Base-by-base conservation (phyloP, 2,329 filamentous ascomycete species). In the Paecilomyces dactylethromorphus region DNA sequence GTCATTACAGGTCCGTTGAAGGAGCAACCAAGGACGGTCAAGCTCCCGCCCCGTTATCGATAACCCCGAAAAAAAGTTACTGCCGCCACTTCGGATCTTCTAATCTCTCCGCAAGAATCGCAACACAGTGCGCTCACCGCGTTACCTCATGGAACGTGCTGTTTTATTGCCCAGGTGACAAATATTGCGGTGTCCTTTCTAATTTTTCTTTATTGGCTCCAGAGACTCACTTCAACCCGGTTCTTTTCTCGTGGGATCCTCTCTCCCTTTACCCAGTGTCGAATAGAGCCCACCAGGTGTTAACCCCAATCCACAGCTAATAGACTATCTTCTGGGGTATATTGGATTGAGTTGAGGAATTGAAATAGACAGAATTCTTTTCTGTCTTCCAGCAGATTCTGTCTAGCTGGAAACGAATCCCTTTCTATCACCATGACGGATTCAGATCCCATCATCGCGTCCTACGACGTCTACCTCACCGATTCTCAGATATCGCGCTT, bases 391-490 rank as follows among this genome's bases (percentile, higher is more conserved):
- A 13, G 11, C 11, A 52, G 11, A 29, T 10, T 24, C 22, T 24
- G 21, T 10, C 21, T n/a, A 24, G 31, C 35, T 56, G 32, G 39
- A 45, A 45, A 7, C 15, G n/a, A 29, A 29, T n/a, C 35, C n/a
- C 35, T 39, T 6, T 39, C 35, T 6, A 22, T 13, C 45, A 32
- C 21, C 45, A 60, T 32, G 45, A 60, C 69, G 65, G 59, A 60
- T 39, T 59, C 64, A 53, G 74, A 92, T 69, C 89, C 89, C 57
- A 82, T 92, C 64, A 81, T 88, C 56, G 82, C 86, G 50, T 86
- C 83, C 62, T 97, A 96, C 82, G 85, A 91, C 70, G 86, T 97
- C 74, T 93, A 88, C 77, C 86, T 96, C 70, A 96, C 92, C 66
- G 88, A 91, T 22, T 78, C 82, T 21, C 83, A 89, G 53, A 81